Evolutionary conservation across 129 eudicot species (phyloP), one percentile per base, ranked within the genome.

Genomic region (Lactuca sativa): DNA sequence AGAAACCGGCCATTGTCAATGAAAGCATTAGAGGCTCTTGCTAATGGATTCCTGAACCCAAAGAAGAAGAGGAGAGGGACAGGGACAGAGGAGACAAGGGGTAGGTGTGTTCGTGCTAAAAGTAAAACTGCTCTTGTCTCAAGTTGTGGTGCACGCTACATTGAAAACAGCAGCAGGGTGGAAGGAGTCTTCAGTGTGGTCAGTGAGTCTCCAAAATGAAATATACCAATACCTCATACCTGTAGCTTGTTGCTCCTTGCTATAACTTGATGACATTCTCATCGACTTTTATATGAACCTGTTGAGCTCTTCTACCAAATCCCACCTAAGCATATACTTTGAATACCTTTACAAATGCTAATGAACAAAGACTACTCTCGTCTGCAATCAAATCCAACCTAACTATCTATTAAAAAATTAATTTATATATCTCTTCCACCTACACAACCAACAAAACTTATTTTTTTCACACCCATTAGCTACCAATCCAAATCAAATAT

Each of bases 1-100:
- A 84, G 89, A 75, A 84, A 76, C 86, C 73, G 84, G 4, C 84
- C 89, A 32, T 61, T 81, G 77, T 78, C 83, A 17, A 71, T 82
- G 9, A 84, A 68, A 75, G 89, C 86, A 37, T 59, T 84, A 69
- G 89, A 84, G 58, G 89, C 89, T 32, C 78, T 81, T 66, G 89
- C 77, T 9, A 69, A 63, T 59, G 86, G 81, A 47, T 78, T 63
- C 10, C 9, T 71, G 61, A 65, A 15, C 64, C 76, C 85, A 0
- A 83, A 70, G 72, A 76, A 62, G 43, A 72, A 72, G 64, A 80
- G 64, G 59, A 77, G 75, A 43, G 77, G 70, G 31, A 13, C 63
- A 8, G 78, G 40, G 48, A 71, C 64, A 15, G 70, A 40, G 47
- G 77, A 73, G n/a, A 55, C 59, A 62, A 59, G 65, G 63, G 70